Percentiles rank a stretch among this genome's conserved stretches.
phyloP scores from a whole-genome alignment of 2,329 filamentous ascomycete species.

The Talaromyces sp. region DNA sequence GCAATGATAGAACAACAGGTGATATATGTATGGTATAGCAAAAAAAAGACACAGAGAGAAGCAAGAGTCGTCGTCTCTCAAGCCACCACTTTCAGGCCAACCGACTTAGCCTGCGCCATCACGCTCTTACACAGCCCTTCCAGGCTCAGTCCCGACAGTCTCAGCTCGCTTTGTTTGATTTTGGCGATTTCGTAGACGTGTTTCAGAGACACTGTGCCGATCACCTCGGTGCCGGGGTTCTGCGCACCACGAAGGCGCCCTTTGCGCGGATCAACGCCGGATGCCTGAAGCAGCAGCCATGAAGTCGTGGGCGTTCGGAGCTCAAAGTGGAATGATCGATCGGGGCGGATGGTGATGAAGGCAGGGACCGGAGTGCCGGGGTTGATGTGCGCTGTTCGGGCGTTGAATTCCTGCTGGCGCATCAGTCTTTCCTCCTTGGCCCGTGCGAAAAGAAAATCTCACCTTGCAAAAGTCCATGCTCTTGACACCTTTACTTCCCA shows the following conservation, averaged over 20 bases:
- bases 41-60: conserved; percentile 8
- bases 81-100: conserved; percentile 66
- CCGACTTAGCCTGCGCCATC: conserved; percentile 69
- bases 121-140: conserved; percentile 68
- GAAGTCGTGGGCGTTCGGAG: conserved; percentile 92
- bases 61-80: conserved; percentile 29
- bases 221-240: conserved; percentile 67
- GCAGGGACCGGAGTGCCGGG: conserved; percentile 83
- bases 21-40: neutral
- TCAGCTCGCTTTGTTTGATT: conserved; percentile 79
- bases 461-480: conserved; percentile 99
- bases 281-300: conserved; percentile 79
- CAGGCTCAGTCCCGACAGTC: conserved; percentile 65
- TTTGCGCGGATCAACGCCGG: conserved; percentile 65
- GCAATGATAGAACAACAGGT: conserved; percentile 5
- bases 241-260: conserved; percentile 69
- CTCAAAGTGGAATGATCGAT: conserved; percentile 90
- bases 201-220: conserved; percentile 87
- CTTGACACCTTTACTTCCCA: conserved; percentile 97
- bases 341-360: conserved; percentile 83
- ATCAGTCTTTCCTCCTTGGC: no score
- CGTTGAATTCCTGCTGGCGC: conserved; percentile 96
- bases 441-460: conserved; percentile 13
- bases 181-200: conserved; percentile 97
- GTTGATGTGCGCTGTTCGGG: conserved; percentile 77